Evolutionary conservation across 2,329 filamentous ascomycete genomes (phyloP), one percentile per base, ranked within the genome.

Genomic region (Purpureocillium lavendulum): DNA sequence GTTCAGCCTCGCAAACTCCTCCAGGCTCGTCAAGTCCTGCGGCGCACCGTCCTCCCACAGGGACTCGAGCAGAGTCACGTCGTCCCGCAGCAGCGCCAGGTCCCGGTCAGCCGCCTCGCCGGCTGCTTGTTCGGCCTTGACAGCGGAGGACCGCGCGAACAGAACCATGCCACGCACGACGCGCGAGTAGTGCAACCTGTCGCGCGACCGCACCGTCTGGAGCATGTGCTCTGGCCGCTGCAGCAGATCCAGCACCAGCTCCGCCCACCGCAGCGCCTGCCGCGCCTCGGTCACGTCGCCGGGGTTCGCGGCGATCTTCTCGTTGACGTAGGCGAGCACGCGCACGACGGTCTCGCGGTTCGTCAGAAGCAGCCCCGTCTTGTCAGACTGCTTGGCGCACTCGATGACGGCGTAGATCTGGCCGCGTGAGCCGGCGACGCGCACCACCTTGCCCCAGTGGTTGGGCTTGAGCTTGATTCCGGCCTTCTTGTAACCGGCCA

Each of bases 211-310:
- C 35, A 38, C 36, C 43, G 40, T 43, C 8, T 43, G 32, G 2
- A 42, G 45, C 26, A 49, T 40, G 53, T 75, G 71, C 16, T 53
- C 56, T 12, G 62, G 53, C 18, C 66, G 58, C 48, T 73, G 59
- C 33, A 76, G 54, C 44, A 76, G 52, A 34, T 76, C 71, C 40
- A 75, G 44, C 13, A 78, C 55, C 42, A 66, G 54, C 42, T 70
- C 63, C 7, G 62, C 60, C 64, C 67, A 70, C 42, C 53, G 61
- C 38, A 70, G 56, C 2, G 70, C 67, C 54, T 66, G 56, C 31
- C 53, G 52, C 12, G 67, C 67, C 50, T 60, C 49, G 12, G 44
- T 47, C 40, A 53, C 48, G 30, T 55, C 50, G 55, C 58, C 67
- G 15, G 45, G 53, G 45, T 52, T 57, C 33, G 56, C 49, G 40